Evolutionary conservation across 495 filamentous ascomycete genomes (phyloP).

Genomic region (Gamarada debralockiae): DNA sequence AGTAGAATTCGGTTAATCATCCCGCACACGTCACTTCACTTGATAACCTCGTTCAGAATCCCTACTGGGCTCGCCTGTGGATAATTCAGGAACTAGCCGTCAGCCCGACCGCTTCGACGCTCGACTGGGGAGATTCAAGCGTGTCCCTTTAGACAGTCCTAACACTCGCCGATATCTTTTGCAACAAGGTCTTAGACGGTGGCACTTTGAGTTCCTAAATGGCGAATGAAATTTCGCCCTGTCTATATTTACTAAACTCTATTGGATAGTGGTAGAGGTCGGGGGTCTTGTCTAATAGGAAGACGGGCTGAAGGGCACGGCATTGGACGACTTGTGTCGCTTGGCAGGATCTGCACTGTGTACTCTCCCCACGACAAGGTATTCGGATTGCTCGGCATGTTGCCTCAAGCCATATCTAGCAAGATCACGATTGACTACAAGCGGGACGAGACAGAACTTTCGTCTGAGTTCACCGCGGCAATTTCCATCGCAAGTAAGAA

Average conservation of each 20-base stretch:
- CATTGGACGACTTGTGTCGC: constrained; percentile 12
- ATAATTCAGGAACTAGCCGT: constrained; percentile 21
- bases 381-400: constrained; percentile 15
- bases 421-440: constrained; percentile 14
- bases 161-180: constrained; percentile 13
- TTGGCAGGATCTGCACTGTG: constrained; percentile 15
- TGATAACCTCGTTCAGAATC: constrained; percentile 7
- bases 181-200: constrained; percentile 8
- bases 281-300: constrained; percentile 13
- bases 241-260: constrained; percentile 10
- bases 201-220: constrained; percentile 1
- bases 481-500: constrained; percentile 11
- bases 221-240: constrained; percentile 5
- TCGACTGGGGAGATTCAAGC: constrained; percentile 12
- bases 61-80: constrained; percentile 17
- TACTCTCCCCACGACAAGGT: constrained; percentile 15
- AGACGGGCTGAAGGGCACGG: constrained; percentile 12
- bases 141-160: constrained; percentile 10
- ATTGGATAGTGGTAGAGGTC: constrained; percentile 14
- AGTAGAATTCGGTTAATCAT: no score
- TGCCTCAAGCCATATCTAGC: constrained; percentile 16
- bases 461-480: constrained; percentile 12
- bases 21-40: no score
- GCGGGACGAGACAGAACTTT: constrained; percentile 15
- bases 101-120: constrained; percentile 11